Base-by-base conservation (phyloP, 2,329 filamentous ascomycete genomes). In the Mycogone perniciosa region DNA sequence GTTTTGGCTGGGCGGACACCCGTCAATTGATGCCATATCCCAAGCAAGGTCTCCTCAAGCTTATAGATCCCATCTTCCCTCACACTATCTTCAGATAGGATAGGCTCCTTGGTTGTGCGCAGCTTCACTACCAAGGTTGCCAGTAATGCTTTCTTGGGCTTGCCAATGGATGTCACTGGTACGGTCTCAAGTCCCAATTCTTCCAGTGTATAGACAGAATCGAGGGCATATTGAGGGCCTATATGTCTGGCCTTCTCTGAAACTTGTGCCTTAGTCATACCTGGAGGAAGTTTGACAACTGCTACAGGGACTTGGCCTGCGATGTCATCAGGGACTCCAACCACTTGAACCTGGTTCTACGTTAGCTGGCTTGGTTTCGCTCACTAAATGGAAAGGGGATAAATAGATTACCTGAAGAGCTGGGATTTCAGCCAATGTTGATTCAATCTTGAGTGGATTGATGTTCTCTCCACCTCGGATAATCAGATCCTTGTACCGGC, bases 231-330 rank as follows among this genome's bases (percentile, higher is more conserved):
- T n/a, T 67, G 67, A 26, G 65, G 56, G 5, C 73, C 72, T 2
- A 71, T 41, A 4, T 46, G 54, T 31, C 59, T 56, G 3, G 64
- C 60, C 44, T 63, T 64, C 43, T 64, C 55, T 38, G 59, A 51
- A n/a, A 71, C 57, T 13, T 64, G 59, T 0, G 56, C 34, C 54
- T 71, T 72, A 30, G 67, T 55, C 1, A 59, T 55, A 3, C 59
- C 56, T n/a, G 45, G 35, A 0, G 67, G 63, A 3, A 67, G 53
- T 31, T 62, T 59, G 29, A 75, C 67, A 9, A 77, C 59, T 2
- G 75, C 75, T 10, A 76, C 67, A 0, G 72, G 71, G 3, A 77
- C 66, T 54, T 77, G 73, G 4, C 74, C 74, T 29, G 74, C 72
- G 48, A 73, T 58, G 9, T 69, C 64, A 55, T 77, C 72, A 2